Evolutionary conservation across 306 rosid species (phyloP), one percentile per base, ranked within the genome.

Genomic region (Begonia peltatifolia): DNA sequence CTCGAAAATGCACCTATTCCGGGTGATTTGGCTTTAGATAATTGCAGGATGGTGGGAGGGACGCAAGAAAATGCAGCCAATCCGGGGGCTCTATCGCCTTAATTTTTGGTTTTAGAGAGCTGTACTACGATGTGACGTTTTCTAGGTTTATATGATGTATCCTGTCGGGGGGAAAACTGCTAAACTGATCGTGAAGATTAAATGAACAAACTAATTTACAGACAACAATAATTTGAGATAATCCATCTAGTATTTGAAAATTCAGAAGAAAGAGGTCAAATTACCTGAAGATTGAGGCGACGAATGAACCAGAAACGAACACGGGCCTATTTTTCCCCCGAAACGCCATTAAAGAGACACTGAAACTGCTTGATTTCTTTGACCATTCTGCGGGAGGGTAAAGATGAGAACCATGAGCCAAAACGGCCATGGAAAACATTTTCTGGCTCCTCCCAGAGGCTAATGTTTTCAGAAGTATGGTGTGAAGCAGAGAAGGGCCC

Each of bases 401-500:
- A 23, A 73, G 11, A 23, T 18, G 50, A 50, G 55, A 62, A 49
- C 58, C 69, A 15, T 14, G 16, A 8, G 65, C 22, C 35, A 68
- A 71, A 71, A 66, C 59, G 10, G 70, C 59, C 50, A 70, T 55
- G 61, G 59, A 55, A 57, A 59, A 71, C 69, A 56, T 57, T 41
- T 18, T 59, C 42, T 41, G 67, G 69, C 69, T 58, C 9, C 38
- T 30, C 38, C 38, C 38, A 30, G 38, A 30, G 38, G 38, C 38
- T 30, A 30, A 5, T 30, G 38, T 30, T 30, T 30, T 7, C 38
- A 30, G 38, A 30, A 9, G 38, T 30, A 30, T 5, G 38, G 38
- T 3, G 38, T 30, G 38, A 30, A 30, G 38, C 8, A 30, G 38
- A 30, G 9, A 30, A 30, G 38, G 38, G 38, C 38, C 8, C 38